Evolutionary conservation across 176 grass and related monocot genomes (phyloP).

Genomic region (Raddia distichophylla): DNA sequence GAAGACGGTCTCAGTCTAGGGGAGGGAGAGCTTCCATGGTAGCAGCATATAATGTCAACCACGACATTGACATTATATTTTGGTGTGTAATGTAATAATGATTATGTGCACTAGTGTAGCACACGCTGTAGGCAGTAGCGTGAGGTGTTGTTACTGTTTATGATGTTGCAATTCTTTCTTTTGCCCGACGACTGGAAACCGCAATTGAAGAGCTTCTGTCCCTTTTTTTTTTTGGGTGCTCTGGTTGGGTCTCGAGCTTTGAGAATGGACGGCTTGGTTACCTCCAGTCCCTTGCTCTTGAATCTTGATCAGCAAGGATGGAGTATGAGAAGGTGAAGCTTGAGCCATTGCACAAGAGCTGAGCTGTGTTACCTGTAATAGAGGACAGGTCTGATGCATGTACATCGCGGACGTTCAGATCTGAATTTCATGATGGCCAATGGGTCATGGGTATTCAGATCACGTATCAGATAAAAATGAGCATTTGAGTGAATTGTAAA

Average conservation of each 20-base stretch:
- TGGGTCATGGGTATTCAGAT: too few relatives aligned
- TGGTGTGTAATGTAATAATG: conserved; percentile 38
- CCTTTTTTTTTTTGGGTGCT: not conserved
- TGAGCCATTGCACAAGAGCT: too few relatives aligned
- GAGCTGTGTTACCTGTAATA: too few relatives aligned
- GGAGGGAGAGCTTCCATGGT: not conserved
- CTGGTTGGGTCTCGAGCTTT: too few relatives aligned
- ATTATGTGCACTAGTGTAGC: not conserved
- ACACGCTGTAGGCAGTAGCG: not conserved
- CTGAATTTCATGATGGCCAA: too few relatives aligned
- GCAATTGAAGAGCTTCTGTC: not conserved
- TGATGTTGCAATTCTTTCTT: not conserved
- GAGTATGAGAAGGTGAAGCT: too few relatives aligned
- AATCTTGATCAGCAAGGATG: not conserved
- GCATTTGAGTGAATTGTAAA: too few relatives aligned
- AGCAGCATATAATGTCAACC: conserved; percentile 43
- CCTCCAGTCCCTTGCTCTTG: not conserved
- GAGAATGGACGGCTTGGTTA: too few relatives aligned
- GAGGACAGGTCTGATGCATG: too few relatives aligned
- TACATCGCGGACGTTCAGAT: too few relatives aligned
- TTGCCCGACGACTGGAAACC: not conserved
- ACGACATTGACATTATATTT: conserved; percentile 43
- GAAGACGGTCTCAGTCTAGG: conserved; percentile 51
- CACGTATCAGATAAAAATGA: too few relatives aligned
- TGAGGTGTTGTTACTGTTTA: not conserved